Percentiles rank a stretch among this genome's conserved stretches.
Evolutionary conservation across 176 grass and related monocot genomes (phyloP).

Genomic region (Guadua angustifolia): DNA sequence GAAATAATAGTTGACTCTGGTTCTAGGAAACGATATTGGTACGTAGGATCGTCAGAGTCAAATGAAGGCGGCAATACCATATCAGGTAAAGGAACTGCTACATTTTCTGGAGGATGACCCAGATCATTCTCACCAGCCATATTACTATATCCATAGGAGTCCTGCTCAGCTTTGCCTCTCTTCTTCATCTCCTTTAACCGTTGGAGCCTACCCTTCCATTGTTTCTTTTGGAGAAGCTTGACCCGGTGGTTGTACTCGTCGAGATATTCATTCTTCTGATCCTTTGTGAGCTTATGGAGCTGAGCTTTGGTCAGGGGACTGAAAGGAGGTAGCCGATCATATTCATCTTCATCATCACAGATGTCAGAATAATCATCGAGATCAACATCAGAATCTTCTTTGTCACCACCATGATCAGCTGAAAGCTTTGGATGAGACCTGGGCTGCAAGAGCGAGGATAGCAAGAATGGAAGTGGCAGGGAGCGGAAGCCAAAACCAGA

Average conservation of each 20-base stretch:
- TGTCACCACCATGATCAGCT: conserved; percentile 61
- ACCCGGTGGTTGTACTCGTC: conserved; percentile 93
- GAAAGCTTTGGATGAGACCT: conserved; percentile 74
- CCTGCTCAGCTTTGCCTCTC: conserved; percentile 56
- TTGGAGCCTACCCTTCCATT: conserved; percentile 85
- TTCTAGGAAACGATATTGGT: conserved; percentile 85
- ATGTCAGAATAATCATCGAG: conserved; percentile 69
- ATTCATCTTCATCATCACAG: conserved; percentile 80
- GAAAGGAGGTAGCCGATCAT: conserved; percentile 90
- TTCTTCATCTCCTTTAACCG: conserved; percentile 90
- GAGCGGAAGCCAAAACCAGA: conserved; percentile 66
- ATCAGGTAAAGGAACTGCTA: conserved; percentile 80
- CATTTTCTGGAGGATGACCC: conserved; percentile 71
- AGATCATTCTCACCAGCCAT: conserved; percentile 63
- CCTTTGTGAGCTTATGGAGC: conserved; percentile 72
- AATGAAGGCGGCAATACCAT: conserved; percentile 89
- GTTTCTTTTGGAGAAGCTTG: conserved; percentile 94
- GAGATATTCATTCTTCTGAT: conserved; percentile 87
- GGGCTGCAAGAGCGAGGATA: conserved; percentile 83
- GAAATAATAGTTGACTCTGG: conserved; percentile 66
- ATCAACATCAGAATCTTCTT: conserved; percentile 70
- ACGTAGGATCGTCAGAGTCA: conserved; percentile 75
- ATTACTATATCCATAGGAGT: conserved; percentile 57
- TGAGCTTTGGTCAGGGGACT: conserved; percentile 81
- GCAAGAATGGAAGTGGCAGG: conserved; percentile 67